These are phyloP conservation scores for Extremus antarcticus DNA, from an alignment of 495 filamentous ascomycete species.

Conservation along the genomic window DNA sequence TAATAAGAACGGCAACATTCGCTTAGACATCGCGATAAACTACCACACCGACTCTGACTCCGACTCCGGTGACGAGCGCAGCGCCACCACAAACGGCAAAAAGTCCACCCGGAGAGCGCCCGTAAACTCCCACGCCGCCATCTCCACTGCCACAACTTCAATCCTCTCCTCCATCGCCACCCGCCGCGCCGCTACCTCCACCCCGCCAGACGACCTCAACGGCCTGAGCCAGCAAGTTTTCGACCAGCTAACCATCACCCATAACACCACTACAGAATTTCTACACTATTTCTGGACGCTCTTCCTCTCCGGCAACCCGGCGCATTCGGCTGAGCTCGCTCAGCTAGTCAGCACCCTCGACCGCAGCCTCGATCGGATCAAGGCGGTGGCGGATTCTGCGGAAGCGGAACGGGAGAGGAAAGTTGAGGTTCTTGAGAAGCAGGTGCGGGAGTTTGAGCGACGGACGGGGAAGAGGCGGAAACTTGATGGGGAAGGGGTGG, in stretches of 20 bases:
- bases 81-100: neutral
- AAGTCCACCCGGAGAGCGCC: constrained; percentile 23
- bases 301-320: constrained; percentile 72
- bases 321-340: constrained; percentile 61
- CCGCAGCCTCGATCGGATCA: constrained; percentile 65
- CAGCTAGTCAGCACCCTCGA: constrained; percentile 68
- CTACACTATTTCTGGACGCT: constrained; percentile 91
- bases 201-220: constrained; percentile 3
- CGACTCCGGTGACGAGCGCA: constrained; percentile 40
- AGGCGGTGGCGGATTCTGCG: constrained; percentile 67
- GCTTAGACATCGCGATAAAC: constrained; percentile 49
- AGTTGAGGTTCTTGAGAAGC: constrained; percentile 48
- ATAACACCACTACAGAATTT: constrained; percentile 88
- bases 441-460: constrained; percentile 55
- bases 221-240: constrained; percentile 56
- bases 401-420: constrained; percentile 56
- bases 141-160: constrained; percentile 45
- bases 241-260: constrained; percentile 67
- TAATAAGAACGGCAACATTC: constrained; percentile 32
- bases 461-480: constrained; percentile 58
- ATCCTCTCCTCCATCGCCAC: constrained; percentile 45
- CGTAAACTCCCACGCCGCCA: constrained; percentile 47
- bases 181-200: constrained; percentile 36
- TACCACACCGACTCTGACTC: constrained; percentile 46
- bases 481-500: constrained; percentile 51